Base-by-base conservation (phyloP, 345 rosid species). In the Ceriops decandra region DNA sequence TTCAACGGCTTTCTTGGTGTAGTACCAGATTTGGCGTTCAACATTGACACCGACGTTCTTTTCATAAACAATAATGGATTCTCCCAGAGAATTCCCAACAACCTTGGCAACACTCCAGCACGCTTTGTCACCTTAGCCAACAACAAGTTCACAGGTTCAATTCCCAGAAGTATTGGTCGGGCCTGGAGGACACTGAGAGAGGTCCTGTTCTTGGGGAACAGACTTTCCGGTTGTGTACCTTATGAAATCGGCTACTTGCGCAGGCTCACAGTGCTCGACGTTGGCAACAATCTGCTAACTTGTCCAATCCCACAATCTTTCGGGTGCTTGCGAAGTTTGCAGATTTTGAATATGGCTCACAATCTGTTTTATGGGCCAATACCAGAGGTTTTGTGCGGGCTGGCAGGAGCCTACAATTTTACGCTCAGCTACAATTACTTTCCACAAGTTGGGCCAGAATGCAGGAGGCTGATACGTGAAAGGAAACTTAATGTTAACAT, bases 281-380 rank as follows among this genome's bases (percentile, higher is more conserved):
- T 68, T 2, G 76, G 76, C 6, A 22, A 30, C 26, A 72, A 77
- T 42, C 22, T 66, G n/a, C 33, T 72, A 3, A 72, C 80, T 6
- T 76, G 80, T 64, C 73, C 67, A 10, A 72, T 77, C 11, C 76
- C 76, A 19, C 70, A 68, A 62, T 72, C 80, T 32, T 77, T 77
- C 11, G 80, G 76, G 32, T 77, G 80, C 73, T 38, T 77, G 73
- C 19, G 7, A 5, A 77, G 31, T 21, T 24, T 77, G 31, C 52
- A 58, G 62, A 1, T 58, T 2, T 64, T 77, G 47, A 72, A 77
- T 38, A 51, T 77, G 73, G 73, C 76, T 28, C 70, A 68, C 36
- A 77, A 77, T 66, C 52, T 20, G 57, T 69, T 77, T 60, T 77
- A 77, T 47, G 74, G 77, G 6, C 21, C 68, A 5, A 16, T 73